Evolutionary conservation across 192 early-diverging fungal species (phyloP).

Genomic region (Pecoramyces ruminantium): DNA sequence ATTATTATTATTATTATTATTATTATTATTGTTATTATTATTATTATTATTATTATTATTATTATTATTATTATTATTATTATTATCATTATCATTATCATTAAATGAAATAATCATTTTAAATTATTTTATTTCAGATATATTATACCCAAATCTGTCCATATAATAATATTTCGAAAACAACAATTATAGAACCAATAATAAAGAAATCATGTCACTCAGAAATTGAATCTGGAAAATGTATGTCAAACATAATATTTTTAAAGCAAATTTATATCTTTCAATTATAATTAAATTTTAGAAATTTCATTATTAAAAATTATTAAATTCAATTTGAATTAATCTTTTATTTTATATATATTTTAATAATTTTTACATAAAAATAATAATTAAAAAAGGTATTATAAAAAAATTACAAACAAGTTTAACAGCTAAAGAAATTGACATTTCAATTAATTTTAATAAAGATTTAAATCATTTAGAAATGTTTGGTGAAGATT

Average conservation of each 20-base stretch:
- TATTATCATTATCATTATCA: too few species aligned
- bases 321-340: too few species aligned
- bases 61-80: too few species aligned
- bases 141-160: background rate
- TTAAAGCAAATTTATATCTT: too few species aligned
- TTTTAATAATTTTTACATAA: background rate
- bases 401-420: background rate
- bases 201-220: background rate
- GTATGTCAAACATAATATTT: too few species aligned
- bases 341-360: background rate
- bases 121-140: background rate
- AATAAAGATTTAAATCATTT: background rate
- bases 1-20: too few species aligned
- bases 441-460: background rate
- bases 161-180: background rate
- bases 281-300: too few species aligned
- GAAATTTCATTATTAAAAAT: too few species aligned
- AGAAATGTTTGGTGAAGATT: background rate
- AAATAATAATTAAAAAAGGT: background rate
- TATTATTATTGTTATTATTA: too few species aligned
- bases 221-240: background rate
- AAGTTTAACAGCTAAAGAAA: background rate
- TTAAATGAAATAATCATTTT: too few species aligned
- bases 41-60: too few species aligned
- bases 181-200: background rate